Percentiles rank a stretch among this genome's conserved stretches.
These are phyloP conservation scores for Phytophthora citrophthora DNA, from an alignment of 352 stramenopile species.

Conservation along the genomic window DNA sequence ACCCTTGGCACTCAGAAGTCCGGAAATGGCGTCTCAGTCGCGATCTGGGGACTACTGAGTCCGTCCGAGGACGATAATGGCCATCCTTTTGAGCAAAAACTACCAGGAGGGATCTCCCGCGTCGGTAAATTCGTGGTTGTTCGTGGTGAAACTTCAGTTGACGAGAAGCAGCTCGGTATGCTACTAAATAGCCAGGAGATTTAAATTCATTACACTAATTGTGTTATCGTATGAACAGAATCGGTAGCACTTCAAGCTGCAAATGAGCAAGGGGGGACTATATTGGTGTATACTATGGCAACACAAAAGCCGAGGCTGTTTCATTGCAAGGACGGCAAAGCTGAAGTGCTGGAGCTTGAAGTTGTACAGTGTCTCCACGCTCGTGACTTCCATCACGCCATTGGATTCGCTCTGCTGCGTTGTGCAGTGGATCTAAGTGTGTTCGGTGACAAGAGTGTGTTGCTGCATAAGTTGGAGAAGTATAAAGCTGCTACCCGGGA, in stretches of 20 bases:
- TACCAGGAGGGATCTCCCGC: slow-evolving; percentile 34
- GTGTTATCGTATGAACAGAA: slow-evolving; percentile 13
- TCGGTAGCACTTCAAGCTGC: slow-evolving; percentile 10
- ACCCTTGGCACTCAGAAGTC: slow-evolving; percentile 30
- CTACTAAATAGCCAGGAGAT: neutral
- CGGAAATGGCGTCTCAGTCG: slow-evolving; percentile 18
- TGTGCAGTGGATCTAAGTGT: slow-evolving; percentile 46
- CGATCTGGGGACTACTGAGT: slow-evolving; percentile 36
- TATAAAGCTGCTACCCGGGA: slow-evolving; percentile 37
- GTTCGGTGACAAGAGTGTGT: slow-evolving; percentile 7
- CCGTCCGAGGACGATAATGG: slow-evolving; percentile 12
- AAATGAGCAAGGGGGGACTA: neutral
- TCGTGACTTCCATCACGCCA: slow-evolving; percentile 47
- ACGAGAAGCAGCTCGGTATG: slow-evolving; percentile 24
- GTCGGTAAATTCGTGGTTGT: slow-evolving; percentile 36
- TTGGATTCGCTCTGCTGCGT: slow-evolving; percentile 43
- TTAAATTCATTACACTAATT: slow-evolving; percentile 2
- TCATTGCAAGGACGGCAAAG: slow-evolving; percentile 13
- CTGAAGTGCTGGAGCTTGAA: slow-evolving; percentile 26
- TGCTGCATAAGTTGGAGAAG: slow-evolving; percentile 34
- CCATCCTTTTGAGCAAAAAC: slow-evolving; percentile 19
- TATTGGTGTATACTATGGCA: slow-evolving; percentile 32
- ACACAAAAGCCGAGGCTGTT: slow-evolving; percentile 26
- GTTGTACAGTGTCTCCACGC: slow-evolving; percentile 55
- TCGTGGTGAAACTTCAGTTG: slow-evolving; percentile 10